Conservation (phyloP, 805 yeast genomes). For the Kodamaea hsintzibuensis region DNA sequence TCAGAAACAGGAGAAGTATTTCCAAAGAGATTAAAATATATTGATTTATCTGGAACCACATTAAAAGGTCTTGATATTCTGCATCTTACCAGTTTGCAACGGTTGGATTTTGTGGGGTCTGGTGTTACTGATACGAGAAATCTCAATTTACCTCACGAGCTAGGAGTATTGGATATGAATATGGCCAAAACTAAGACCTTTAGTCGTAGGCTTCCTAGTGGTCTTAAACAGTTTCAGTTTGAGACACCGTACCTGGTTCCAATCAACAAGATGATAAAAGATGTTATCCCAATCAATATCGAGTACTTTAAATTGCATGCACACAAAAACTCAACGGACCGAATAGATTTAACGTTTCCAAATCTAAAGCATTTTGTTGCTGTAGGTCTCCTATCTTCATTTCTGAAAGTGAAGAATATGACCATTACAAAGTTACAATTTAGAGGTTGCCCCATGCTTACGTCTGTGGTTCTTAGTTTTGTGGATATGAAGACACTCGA, state of each 20-base stretch:
- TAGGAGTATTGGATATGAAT: neutral
- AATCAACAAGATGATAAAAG: neutral
- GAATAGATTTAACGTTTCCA: neutral
- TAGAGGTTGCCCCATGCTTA: neutral
- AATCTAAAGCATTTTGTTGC: neutral
- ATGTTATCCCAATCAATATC: neutral
- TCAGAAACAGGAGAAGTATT: neutral
- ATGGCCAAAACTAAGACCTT: too few relatives aligned
- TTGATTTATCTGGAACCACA: neutral
- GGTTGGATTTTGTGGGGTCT: neutral
- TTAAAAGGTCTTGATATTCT: neutral
- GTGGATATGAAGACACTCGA: neutral
- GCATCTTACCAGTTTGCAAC: neutral
- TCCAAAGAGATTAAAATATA: neutral
- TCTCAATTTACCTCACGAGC: neutral
- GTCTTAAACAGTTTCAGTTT: neutral
- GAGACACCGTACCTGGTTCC: neutral
- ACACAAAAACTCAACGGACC: neutral
- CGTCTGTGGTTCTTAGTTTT: neutral
- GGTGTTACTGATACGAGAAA: neutral
- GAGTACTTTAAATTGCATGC: neutral
- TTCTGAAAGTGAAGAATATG: neutral
- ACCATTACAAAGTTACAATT: neutral
- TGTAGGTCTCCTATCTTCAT: neutral
- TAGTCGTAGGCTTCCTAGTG: neutral